Evolutionary conservation across 73 alveolate genomes (phyloP).

Genomic region (Uronychia setigera): DNA sequence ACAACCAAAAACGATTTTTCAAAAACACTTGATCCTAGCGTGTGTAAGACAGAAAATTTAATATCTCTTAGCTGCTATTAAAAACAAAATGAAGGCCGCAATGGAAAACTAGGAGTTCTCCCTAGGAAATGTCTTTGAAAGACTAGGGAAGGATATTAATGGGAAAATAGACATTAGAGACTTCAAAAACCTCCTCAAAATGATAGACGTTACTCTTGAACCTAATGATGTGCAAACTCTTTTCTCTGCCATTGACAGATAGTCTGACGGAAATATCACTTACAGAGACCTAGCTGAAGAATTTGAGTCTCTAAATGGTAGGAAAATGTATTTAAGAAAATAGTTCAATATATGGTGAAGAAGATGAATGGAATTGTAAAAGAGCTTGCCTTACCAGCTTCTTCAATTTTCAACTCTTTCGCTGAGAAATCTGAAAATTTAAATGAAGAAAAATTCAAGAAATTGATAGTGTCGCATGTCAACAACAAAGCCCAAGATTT

Average conservation of each 20-base stretch:
- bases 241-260: slow-evolving; percentile 29
- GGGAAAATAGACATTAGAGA: slow-evolving; percentile 21
- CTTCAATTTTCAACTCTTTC: not conserved
- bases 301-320: slow-evolving; percentile 41
- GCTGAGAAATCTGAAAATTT: not conserved
- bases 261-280: slow-evolving; percentile 28
- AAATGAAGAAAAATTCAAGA: not conserved
- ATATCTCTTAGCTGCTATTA: not conserved
- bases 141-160: slow-evolving; percentile 6
- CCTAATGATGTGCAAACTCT: slow-evolving; percentile 16
- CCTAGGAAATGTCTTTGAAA: not conserved
- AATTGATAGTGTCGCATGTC: slow-evolving; percentile 4
- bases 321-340: not conserved
- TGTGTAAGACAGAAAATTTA: not conserved
- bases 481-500: slow-evolving; percentile 18
- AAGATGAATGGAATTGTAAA: slow-evolving; percentile 43
- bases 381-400: not conserved
- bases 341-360: slow-evolving; percentile 35
- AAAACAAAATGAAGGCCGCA: not conserved
- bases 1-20: not conserved
- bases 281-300: slow-evolving; percentile 38
- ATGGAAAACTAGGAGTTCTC: slow-evolving; percentile 10
- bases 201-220: slow-evolving; percentile 16
- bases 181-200: slow-evolving; percentile 19
- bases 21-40: not conserved